A percentile compares a stretch with the other conserved stretches of the same genome.
These are phyloP conservation scores for Golubevia pallescens DNA, from an alignment of 1,284 basidiomycete species.

Conservation along the genomic window DNA sequence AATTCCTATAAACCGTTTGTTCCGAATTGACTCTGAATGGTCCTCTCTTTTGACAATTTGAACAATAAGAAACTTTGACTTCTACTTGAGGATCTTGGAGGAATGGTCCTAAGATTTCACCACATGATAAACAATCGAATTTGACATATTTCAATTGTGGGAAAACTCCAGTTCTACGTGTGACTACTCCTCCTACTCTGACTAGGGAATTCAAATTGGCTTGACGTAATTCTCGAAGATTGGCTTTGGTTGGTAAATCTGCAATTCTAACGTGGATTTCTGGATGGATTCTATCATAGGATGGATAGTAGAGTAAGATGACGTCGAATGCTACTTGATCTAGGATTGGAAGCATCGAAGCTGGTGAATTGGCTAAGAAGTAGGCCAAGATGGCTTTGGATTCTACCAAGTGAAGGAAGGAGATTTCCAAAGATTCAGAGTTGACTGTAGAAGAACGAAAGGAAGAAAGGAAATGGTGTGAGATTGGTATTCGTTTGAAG, in stretches of 20 bases:
- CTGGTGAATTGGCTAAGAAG: slow-evolving; percentile 92
- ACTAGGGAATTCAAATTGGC: slow-evolving; percentile 93
- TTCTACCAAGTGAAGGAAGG: slow-evolving; percentile 86
- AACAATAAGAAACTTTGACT: slow-evolving; percentile 84
- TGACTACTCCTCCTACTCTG: slow-evolving; percentile 95
- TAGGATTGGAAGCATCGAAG: slow-evolving; percentile 89
- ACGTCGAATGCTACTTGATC: slow-evolving; percentile 93
- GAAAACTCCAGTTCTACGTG: slow-evolving; percentile 92
- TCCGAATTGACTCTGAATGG: slow-evolving; percentile 97
- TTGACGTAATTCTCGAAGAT: slow-evolving; percentile 90
- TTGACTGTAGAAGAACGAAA: slow-evolving; percentile 72
- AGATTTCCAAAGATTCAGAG: slow-evolving; percentile 94
- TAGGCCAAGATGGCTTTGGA: slow-evolving; percentile 95
- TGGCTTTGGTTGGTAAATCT: slow-evolving; percentile 85
- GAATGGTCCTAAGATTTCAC: slow-evolving; percentile 90
- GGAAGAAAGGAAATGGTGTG: neutral
- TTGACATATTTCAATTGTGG: slow-evolving; percentile 99
- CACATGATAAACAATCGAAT: slow-evolving; percentile 88
- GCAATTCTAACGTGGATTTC: slow-evolving; percentile 97
- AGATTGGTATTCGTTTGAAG: no score
- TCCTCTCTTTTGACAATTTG: slow-evolving; percentile 89
- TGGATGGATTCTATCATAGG: slow-evolving; percentile 94
- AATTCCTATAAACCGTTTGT: slow-evolving; percentile 67
- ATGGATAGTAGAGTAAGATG: slow-evolving; percentile 92
- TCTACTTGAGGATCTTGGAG: slow-evolving; percentile 95